Evolutionary conservation across 148 eudicot genomes (phyloP).

Genomic region (Pharnaceum exiguum): DNA sequence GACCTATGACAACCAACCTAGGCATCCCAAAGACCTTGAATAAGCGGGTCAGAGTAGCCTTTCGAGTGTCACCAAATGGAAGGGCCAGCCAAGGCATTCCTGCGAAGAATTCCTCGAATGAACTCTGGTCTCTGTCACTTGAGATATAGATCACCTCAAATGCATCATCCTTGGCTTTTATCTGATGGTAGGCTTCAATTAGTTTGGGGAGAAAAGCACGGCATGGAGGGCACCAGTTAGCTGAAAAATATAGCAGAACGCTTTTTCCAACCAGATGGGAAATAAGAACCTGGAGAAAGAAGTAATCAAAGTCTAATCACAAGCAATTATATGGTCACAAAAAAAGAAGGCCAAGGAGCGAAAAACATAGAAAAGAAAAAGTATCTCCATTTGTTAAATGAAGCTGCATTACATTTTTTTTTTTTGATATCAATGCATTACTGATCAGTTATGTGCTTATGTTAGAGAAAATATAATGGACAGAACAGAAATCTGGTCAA

Average conservation of each 20-base stretch:
- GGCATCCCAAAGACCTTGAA: slow-evolving; percentile 64
- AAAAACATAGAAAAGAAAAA: no score
- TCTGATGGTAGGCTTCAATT: slow-evolving; percentile 42
- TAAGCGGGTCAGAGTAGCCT: slow-evolving; percentile 25
- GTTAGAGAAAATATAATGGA: no score
- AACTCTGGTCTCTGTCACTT: slow-evolving; percentile 47
- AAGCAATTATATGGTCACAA: not conserved
- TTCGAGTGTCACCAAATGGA: slow-evolving; percentile 53
- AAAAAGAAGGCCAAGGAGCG: not conserved
- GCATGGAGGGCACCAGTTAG: slow-evolving; percentile 84
- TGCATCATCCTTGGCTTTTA: slow-evolving; percentile 38
- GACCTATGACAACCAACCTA: slow-evolving; percentile 48
- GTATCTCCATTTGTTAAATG: no score
- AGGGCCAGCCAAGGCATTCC: slow-evolving; percentile 75
- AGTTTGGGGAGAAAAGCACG: slow-evolving; percentile 65
- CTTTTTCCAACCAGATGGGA: slow-evolving; percentile 63
- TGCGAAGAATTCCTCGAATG: slow-evolving; percentile 51
- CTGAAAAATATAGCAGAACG: slow-evolving; percentile 64
- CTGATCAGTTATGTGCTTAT: no score
- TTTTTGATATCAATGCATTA: no score
- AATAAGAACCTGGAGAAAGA: slow-evolving; percentile 39
- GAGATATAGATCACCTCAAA: slow-evolving; percentile 71
- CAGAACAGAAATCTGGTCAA: no score
- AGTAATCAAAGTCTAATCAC: not conserved
- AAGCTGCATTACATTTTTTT: no score